Base-by-base conservation (phyloP, 2,329 filamentous ascomycete species). In the Orbilia javanica region DNA sequence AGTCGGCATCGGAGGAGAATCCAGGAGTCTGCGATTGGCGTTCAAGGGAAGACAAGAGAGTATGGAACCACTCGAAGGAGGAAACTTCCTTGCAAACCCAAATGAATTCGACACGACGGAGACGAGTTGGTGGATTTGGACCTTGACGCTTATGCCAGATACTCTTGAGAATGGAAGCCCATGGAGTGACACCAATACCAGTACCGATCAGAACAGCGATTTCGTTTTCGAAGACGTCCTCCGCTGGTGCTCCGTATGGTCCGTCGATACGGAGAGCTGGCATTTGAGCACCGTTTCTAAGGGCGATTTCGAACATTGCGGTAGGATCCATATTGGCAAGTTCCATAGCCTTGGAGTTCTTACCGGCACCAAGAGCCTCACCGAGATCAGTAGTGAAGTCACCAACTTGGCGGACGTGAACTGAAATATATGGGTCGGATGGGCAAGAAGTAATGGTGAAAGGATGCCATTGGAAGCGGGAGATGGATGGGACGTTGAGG, bases 401-500 rank as follows among this genome's bases (percentile, higher is more conserved):
- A 81, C 96, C 96, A 5, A 98, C 95, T 86, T 98, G 96, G 60
- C 96, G 92, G 74, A 99, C 91, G 84, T 99, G 96, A 31, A 99
- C 89, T 44, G 93, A 97, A 80, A 98, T 90, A 83, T 98, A 98
- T 0, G 93, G 92, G 82, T 99, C 96, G 83, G 93, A 96, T 4
- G 96, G 96, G 85, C 96, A 99, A 8, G 96, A 98, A 1, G 96
- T 99, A 84, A 99, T 98, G 83, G 96, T 99, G 84, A 98, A 99
- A 0, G 96, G 96, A 85, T 99, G 96, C 96, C 96, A 99, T 86
- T 99, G 94, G 83, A 93, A 91, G 82, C 88, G 89, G 80, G 93
- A 97, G 67, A 99, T 90, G 5, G 92, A 91, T 0, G 96, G 96
- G 25, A 97, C 91, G 84, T 98, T 95, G 76, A 99, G 88, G 87